Evolutionary conservation across 305 asterid genomes (phyloP).

Genomic region (Fraxinus ornus): DNA sequence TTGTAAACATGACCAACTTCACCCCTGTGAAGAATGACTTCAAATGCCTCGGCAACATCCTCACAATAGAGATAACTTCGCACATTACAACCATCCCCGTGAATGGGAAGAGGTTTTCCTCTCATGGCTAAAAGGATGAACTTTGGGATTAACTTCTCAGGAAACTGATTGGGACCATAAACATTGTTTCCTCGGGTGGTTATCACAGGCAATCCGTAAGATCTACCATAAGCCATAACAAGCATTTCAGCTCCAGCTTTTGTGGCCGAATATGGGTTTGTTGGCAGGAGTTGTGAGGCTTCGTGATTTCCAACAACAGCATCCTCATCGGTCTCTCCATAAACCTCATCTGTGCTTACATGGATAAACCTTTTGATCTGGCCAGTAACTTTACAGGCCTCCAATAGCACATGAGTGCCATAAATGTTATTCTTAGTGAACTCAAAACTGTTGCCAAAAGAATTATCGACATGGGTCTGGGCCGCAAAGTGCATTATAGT

Average conservation of each 20-base stretch:
- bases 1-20: constrained; percentile 73
- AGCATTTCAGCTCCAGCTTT: constrained; percentile 92
- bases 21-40: constrained; percentile 61
- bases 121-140: constrained; percentile 67
- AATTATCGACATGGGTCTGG: constrained; percentile 79
- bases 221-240: constrained; percentile 81
- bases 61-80: constrained; percentile 67
- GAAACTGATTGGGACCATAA: constrained; percentile 70
- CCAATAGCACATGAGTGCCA: constrained; percentile 77
- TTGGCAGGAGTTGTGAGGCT: constrained; percentile 79
- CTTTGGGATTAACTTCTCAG: constrained; percentile 67
- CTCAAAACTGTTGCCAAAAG: constrained; percentile 81
- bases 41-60: constrained; percentile 78
- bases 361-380: constrained; percentile 75
- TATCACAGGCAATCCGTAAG: constrained; percentile 79
- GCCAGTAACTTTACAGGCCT: constrained; percentile 76
- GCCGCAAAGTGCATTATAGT: constrained; percentile 92
- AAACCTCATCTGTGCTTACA: constrained; percentile 84
- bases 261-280: constrained; percentile 79
- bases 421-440: constrained; percentile 83
- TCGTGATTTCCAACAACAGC: constrained; percentile 81
- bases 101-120: constrained; percentile 64
- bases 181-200: constrained; percentile 84
- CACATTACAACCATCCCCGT: constrained; percentile 66
- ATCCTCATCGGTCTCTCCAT: constrained; percentile 81